Conservation (phyloP, 495 filamentous ascomycete genomes). For the Annulohypoxylon moriforme region DNA sequence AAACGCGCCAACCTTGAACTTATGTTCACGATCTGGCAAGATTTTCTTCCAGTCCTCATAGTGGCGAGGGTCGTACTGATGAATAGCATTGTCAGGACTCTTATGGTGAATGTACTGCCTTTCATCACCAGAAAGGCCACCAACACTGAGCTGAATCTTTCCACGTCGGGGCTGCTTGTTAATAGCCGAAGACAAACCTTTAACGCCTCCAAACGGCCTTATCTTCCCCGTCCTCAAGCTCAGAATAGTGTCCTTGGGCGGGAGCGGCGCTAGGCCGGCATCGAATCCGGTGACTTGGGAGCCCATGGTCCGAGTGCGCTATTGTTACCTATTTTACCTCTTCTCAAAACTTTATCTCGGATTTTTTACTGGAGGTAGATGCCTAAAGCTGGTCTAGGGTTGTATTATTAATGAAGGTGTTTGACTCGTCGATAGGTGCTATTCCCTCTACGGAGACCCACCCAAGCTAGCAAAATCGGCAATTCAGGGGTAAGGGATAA, state of each 20-base stretch:
- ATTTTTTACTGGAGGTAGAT: neutral
- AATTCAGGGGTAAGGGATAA: constrained; percentile 5
- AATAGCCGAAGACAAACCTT: constrained; percentile 53
- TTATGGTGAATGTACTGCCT: constrained; percentile 55
- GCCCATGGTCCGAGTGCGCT: constrained; percentile 17
- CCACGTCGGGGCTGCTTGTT: constrained; percentile 53
- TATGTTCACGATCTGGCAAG: constrained; percentile 45
- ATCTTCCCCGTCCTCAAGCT: constrained; percentile 57
- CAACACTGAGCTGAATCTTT: constrained; percentile 45
- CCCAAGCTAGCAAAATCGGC: constrained; percentile 12
- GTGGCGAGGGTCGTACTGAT: constrained; percentile 57
- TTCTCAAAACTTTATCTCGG: neutral
- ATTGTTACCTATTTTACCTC: neutral
- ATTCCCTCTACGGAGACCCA: constrained; percentile 26
- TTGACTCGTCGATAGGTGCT: constrained; percentile 28
- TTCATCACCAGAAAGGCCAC: constrained; percentile 56
- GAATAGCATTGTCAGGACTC: constrained; percentile 58
- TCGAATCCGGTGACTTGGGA: constrained; percentile 72
- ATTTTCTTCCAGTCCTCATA: constrained; percentile 55
- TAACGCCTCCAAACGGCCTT: constrained; percentile 48
- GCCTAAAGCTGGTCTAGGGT: neutral
- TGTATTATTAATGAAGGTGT: neutral
- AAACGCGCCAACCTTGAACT: constrained; percentile 58
- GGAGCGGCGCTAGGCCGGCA: constrained; percentile 69
- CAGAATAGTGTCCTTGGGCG: constrained; percentile 60